Conservation (phyloP, 768 basidiomycete species). For the Gloeopeniophorella convolvens region DNA sequence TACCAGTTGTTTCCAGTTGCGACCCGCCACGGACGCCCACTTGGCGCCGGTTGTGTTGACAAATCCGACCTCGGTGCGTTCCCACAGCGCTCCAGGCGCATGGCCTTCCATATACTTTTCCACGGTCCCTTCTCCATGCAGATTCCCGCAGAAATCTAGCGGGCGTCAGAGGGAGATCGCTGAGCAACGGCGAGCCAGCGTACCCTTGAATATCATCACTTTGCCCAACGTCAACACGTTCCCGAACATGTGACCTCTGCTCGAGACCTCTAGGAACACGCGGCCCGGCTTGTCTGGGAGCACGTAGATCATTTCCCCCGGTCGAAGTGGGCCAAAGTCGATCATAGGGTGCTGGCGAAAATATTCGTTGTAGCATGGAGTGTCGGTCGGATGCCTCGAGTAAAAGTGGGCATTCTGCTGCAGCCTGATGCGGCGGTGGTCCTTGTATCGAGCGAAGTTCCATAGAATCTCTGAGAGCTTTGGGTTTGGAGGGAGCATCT, state of each 20-base stretch:
- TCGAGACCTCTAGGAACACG: not conserved
- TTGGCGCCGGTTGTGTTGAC: no score
- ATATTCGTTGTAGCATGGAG: not conserved
- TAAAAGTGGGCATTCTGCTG: conserved; percentile 13
- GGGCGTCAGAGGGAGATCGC: not conserved
- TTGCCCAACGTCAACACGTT: not conserved
- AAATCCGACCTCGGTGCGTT: no score
- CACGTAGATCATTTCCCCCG: not conserved
- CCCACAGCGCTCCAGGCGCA: no score
- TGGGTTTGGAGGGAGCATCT: not conserved
- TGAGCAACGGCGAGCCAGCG: not conserved
- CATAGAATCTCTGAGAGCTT: not conserved
- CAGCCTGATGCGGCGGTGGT: not conserved
- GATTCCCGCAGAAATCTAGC: not conserved
- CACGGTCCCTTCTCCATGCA: conserved; percentile 3
- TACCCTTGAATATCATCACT: conserved; percentile 4
- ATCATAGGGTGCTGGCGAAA: not conserved
- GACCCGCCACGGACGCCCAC: no score
- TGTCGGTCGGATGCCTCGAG: not conserved
- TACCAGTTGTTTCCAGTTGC: no score
- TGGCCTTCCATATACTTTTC: not conserved
- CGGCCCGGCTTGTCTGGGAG: not conserved
- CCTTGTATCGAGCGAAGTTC: conserved; percentile 5
- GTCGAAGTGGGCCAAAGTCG: not conserved
- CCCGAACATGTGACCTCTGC: not conserved